These are phyloP conservation scores for Suillus fuscotomentosus DNA, from an alignment of 768 basidiomycete genomes.

Conservation along the genomic window DNA sequence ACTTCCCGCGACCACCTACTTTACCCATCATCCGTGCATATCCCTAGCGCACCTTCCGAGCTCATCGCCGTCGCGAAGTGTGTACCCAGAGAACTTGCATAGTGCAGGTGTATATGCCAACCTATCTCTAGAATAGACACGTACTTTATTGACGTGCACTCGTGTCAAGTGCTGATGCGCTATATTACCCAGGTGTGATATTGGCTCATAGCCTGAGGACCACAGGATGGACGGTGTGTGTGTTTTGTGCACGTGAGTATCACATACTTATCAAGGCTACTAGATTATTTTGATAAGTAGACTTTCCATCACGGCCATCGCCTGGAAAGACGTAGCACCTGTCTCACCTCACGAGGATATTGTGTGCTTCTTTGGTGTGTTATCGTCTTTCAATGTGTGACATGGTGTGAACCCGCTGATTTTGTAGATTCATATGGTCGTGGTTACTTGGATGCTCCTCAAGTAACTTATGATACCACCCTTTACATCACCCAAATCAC, in stretches of 20 bases:
- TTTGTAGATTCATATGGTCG: constrained; percentile 72
- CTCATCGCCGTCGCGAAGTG: constrained; percentile 55
- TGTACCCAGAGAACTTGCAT: constrained; percentile 74
- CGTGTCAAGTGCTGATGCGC: background rate
- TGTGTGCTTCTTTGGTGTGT: constrained; percentile 68
- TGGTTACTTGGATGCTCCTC: constrained; percentile 81
- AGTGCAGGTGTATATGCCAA: constrained; percentile 56
- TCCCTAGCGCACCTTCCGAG: constrained; percentile 61
- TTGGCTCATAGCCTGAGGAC: constrained; percentile 62
- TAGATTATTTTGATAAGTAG: constrained; percentile 80
- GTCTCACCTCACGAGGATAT: constrained; percentile 60
- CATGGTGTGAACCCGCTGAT: background rate
- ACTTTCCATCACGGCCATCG: constrained; percentile 69
- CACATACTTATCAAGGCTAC: constrained; percentile 4
- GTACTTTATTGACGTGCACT: constrained; percentile 19
- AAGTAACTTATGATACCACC: constrained; percentile 54
- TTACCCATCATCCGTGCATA: constrained; percentile 44
- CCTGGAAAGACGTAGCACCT: constrained; percentile 77
- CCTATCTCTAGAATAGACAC: constrained; percentile 63
- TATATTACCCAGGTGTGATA: constrained; percentile 55
- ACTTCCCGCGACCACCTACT: constrained; percentile 61
- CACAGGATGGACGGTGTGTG: constrained; percentile 65
- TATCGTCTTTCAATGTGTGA: background rate
- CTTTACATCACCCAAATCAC: constrained; percentile 66
- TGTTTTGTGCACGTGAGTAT: constrained; percentile 10